These are phyloP conservation scores for Amanita jacksonii DNA, from an alignment of 768 basidiomycete species.

Conservation along the genomic window DNA sequence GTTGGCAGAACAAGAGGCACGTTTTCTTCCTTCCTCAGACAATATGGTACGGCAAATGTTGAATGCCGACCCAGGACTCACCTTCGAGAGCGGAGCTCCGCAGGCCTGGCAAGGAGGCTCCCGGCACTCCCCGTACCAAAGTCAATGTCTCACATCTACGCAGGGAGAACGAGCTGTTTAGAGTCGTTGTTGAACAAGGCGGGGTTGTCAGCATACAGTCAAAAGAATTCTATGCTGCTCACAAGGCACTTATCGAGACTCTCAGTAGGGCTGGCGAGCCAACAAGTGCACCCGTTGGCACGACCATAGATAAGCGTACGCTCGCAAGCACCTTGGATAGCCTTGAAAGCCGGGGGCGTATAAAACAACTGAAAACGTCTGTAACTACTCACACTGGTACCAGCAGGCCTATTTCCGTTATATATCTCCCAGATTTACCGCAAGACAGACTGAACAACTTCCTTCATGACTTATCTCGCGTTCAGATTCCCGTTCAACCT, in stretches of 20 bases:
- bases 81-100: neutral
- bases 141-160: conserved; percentile 71
- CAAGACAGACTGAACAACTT: conserved; percentile 48
- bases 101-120: neutral
- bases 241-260: conserved; percentile 49
- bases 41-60: too few relatives aligned
- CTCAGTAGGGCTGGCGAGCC: conserved; percentile 53
- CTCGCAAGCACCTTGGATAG: conserved; percentile 47
- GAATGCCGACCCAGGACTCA: too few relatives aligned
- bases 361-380: conserved; percentile 64
- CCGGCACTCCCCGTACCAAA: conserved; percentile 19
- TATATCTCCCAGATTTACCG: conserved; percentile 52
- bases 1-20: conserved; percentile 6
- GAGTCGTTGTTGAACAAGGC: conserved; percentile 52
- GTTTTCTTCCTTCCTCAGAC: neutral
- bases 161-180: conserved; percentile 71
- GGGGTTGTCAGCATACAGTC: conserved; percentile 59
- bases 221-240: conserved; percentile 63
- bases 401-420: conserved; percentile 47
- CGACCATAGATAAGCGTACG: conserved; percentile 68
- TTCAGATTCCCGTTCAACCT: conserved; percentile 25
- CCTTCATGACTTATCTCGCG: conserved; percentile 42
- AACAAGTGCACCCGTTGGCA: conserved; percentile 59
- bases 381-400: conserved; percentile 50
- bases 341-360: conserved; percentile 54